Base-by-base conservation (phyloP, 73 alveolate genomes). In the Paramecium sexaurelia region DNA sequence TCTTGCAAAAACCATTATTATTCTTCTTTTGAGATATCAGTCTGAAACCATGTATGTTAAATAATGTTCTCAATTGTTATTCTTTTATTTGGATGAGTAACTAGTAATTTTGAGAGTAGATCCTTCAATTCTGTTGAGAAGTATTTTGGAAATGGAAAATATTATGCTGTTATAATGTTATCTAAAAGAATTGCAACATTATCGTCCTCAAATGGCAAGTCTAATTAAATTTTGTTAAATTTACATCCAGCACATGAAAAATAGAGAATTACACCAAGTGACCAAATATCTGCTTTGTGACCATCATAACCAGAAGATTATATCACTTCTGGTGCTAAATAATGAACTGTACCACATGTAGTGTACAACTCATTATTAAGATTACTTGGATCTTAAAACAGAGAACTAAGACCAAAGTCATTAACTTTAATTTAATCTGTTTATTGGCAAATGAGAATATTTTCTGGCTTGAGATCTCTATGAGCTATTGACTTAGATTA, bases 381-480 rank as follows among this genome's bases (percentile, higher is more conserved):
- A 41, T 68, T 40, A 32, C 92, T 91, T 8, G 85, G 91, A 61
- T 84, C 92, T 45, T 57, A 45, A 85, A 47, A 92, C 11, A 92
- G 47, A 13, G 93, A 85, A 8, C 98, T 96, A 22, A 96, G 94
- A 55, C 98, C 99, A 94, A 97, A 97, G 73, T 96, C 99, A 82
- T 96, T 93, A 33, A 97, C 95, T 94, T 97, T 92, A 41, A 96
- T 89, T 32, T 96, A 91, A 66, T 97, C 96, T 13, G 93, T 91
- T 73, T 96, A 94, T n/a, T 36, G 32, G 91, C 97, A 95, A 37
- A 97, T 75, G 43, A 97, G 93, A 55, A 97, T 95, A 92, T 97
- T 97, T 32, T 95, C 97, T 27, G 98, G 98, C 85, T 96, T 97
- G 35, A 97, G 91, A 93, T 97, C 99, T 85, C 99, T 78, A 84